These are phyloP conservation scores for Flaveria sonorensis DNA, from an alignment of 129 eudicot species.

Conservation along the genomic window DNA sequence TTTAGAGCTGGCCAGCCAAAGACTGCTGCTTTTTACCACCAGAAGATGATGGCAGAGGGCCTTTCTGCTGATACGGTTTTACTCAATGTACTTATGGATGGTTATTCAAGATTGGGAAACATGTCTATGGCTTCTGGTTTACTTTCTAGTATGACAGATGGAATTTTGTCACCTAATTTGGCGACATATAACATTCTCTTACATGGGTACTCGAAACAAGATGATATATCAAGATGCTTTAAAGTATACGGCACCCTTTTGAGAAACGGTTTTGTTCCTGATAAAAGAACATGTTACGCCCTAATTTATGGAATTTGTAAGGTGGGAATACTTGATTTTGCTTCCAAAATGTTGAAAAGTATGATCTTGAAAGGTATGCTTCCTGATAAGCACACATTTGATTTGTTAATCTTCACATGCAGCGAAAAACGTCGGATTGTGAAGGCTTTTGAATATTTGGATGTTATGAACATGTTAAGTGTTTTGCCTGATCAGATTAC, in stretches of 20 bases:
- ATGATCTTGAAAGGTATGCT: constrained; percentile 57
- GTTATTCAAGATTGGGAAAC: constrained; percentile 64
- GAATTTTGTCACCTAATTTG: constrained; percentile 52
- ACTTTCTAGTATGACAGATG: constrained; percentile 46
- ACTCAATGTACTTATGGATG: constrained; percentile 75
- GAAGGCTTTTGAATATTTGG: constrained; percentile 67
- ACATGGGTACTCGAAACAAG: constrained; percentile 67
- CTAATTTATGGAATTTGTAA: constrained; percentile 62
- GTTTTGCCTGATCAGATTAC: constrained; percentile 60
- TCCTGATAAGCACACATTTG: constrained; percentile 56
- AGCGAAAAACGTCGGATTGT: constrained; percentile 54
- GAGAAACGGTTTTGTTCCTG: constrained; percentile 65
- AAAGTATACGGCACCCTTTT: constrained; percentile 46
- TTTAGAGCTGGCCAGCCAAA: constrained; percentile 57
- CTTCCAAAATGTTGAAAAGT: constrained; percentile 60
- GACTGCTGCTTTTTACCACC: constrained; percentile 58
- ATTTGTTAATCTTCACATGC: constrained; percentile 58
- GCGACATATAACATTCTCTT: constrained; percentile 82
- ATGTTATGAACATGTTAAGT: constrained; percentile 48
- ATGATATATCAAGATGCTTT: constrained; percentile 51
- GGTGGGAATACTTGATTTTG: constrained; percentile 63
- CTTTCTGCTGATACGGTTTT: constrained; percentile 56
- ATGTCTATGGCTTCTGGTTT: constrained; percentile 41
- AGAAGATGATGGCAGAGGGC: constrained; percentile 55
- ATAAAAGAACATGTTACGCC: constrained; percentile 71